Base-by-base conservation (phyloP, 2,329 filamentous ascomycete species). In the Alternaria consortialis region DNA sequence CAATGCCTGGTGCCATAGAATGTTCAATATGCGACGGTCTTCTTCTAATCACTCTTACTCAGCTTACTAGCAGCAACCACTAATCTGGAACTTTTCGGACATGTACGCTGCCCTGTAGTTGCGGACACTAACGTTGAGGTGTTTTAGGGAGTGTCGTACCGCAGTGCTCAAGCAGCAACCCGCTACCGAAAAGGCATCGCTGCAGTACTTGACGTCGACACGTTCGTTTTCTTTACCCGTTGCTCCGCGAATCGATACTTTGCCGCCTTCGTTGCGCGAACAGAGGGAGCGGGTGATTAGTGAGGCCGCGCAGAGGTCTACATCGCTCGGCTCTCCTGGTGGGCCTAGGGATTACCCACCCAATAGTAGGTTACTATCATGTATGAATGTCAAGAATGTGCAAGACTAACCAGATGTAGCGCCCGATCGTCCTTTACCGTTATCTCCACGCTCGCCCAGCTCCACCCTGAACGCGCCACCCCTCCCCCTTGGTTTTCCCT, bases 351-450 rank as follows among this genome's bases (percentile, higher is more conserved):
- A 57, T 13, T 67, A 63, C 17, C 65, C 65, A n/a, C 65, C 65
- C 4, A 52, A 67, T 23, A 65, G 64, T 66, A 58, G 7, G 34
- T 25, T 40, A 23, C 44, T 4, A 43, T 6, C 11, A 6, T 9
- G 17, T 20, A 27, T 40, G 32, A 3, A 43, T 2, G 7, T 48
- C 4, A 25, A 15, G 3, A 37, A 29, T 25, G 12, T 25, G 7
- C 12, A 13, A 25, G 12, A 32, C 58, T 67, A 13, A 68, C 31
- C 6, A 34, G 20, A 23, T 20, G 12, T 20, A 71, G 68, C 71
- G 8, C 74, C 74, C 0, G 74, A 75, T 32, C 71, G 74, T 25
- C 73, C 74, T 8, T 66, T 66, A 4, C 73, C 74, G 3, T 64
- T 75, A 0, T 70, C 61, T 7, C 51, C 72, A 20, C 61, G 56